Conservation (phyloP, 768 basidiomycete genomes). For the Asterophora parasitica region DNA sequence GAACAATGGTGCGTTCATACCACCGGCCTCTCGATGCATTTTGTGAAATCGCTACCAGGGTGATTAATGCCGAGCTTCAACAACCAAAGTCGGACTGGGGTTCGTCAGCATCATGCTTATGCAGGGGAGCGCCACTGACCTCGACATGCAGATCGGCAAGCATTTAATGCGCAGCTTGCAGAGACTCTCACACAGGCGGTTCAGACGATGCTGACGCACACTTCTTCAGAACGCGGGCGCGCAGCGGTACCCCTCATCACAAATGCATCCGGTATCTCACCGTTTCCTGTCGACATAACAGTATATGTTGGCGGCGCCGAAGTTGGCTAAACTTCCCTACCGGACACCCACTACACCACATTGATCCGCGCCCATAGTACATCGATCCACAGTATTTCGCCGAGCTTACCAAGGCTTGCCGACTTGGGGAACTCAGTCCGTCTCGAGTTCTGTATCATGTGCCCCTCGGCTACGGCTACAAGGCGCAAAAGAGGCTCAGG, state of each 20-base stretch:
- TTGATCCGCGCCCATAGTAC: too few species aligned
- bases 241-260: slow-evolving; percentile 75
- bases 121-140: neutral
- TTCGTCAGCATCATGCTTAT: slow-evolving; percentile 17
- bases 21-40: neutral
- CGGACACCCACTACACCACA: too few species aligned
- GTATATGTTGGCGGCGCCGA: slow-evolving; percentile 68
- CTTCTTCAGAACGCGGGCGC: slow-evolving; percentile 74
- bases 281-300: slow-evolving; percentile 69
- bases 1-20: slow-evolving; percentile 63
- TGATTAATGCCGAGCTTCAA: slow-evolving; percentile 73
- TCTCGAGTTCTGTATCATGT: too few species aligned
- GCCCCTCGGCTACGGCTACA: too few species aligned
- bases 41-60: slow-evolving; percentile 37
- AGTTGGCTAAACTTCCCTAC: slow-evolving; percentile 27
- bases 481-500: too few species aligned
- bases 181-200: slow-evolving; percentile 62
- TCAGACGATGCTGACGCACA: slow-evolving; percentile 67
- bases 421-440: too few species aligned
- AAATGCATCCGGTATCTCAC: slow-evolving; percentile 70
- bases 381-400: too few species aligned
- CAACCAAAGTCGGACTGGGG: slow-evolving; percentile 67
- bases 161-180: slow-evolving; percentile 55
- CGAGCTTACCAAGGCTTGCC: too few species aligned
- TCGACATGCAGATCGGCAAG: slow-evolving; percentile 33